These are phyloP conservation scores for Echeveria elegans DNA, from an alignment of 164 flowering plant genomes.

Conservation along the genomic window DNA sequence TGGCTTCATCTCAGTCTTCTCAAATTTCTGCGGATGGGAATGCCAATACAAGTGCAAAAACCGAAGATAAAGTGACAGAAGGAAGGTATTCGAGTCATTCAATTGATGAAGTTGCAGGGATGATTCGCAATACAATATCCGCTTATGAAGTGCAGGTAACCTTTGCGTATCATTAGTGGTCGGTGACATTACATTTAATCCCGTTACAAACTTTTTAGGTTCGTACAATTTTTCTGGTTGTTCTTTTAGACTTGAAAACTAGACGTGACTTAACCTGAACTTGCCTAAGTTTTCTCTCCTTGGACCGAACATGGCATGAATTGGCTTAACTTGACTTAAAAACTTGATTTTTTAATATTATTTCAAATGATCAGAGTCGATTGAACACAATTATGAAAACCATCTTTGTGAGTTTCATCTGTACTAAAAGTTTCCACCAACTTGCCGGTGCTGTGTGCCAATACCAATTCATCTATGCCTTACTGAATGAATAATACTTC, in stretches of 20 bases:
- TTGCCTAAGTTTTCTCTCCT: too few relatives aligned
- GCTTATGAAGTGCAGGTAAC: constrained; percentile 73
- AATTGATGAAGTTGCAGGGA: constrained; percentile 91
- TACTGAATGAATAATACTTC: background rate
- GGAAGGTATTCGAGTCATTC: constrained; percentile 73
- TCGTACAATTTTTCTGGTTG: background rate
- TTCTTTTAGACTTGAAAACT: background rate
- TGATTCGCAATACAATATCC: constrained; percentile 74
- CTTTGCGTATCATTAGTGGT: background rate
- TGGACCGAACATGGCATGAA: too few relatives aligned
- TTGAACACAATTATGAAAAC: too few relatives aligned
- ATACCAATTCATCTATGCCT: background rate
- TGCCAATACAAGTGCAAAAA: constrained; percentile 33
- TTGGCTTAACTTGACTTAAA: too few relatives aligned
- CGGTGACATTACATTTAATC: background rate
- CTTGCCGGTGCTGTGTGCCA: too few relatives aligned
- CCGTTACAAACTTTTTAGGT: background rate
- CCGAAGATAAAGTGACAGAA: constrained; percentile 61
- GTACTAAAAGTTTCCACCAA: background rate
- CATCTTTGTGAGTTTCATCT: too few relatives aligned
- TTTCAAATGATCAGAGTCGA: too few relatives aligned
- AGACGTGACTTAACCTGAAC: too few relatives aligned
- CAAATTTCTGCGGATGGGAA: constrained; percentile 72
- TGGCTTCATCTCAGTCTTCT: constrained; percentile 44
- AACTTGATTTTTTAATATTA: too few relatives aligned